Percentiles rank a stretch among this genome's conserved stretches.
phyloP scores from a whole-genome alignment of 2,329 filamentous ascomycete species.

The Fusarium azukiicola region DNA sequence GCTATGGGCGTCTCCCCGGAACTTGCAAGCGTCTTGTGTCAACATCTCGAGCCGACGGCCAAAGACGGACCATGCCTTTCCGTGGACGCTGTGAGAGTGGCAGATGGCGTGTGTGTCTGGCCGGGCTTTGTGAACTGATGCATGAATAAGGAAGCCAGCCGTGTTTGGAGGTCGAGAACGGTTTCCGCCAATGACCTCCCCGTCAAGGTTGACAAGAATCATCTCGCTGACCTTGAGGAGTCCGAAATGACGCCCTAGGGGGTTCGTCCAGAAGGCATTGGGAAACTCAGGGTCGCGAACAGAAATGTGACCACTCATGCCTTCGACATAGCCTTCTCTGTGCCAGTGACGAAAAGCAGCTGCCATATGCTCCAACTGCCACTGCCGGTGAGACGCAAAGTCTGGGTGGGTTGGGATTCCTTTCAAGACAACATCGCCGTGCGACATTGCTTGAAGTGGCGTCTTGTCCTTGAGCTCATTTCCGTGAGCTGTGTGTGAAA shows the following conservation, averaged over 20 bases:
- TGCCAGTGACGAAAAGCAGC: slow-evolving; percentile 85
- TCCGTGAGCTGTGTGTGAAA: slow-evolving; percentile 43
- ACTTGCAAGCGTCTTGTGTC: slow-evolving; percentile 82
- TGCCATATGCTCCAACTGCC: slow-evolving; percentile 79
- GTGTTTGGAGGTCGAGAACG: slow-evolving; percentile 80
- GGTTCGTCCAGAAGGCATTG: slow-evolving; percentile 83
- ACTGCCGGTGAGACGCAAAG: slow-evolving; percentile 53
- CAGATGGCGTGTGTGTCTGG: slow-evolving; percentile 84
- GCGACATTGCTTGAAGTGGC: slow-evolving; percentile 53
- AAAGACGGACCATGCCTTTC: slow-evolving; percentile 84
- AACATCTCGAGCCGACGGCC: slow-evolving; percentile 84
- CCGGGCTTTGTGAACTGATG: slow-evolving; percentile 80
- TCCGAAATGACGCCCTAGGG: slow-evolving; percentile 83
- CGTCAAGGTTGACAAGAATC: slow-evolving; percentile 81
- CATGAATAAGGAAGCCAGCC: slow-evolving; percentile 86
- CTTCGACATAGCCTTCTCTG: slow-evolving; percentile 83
- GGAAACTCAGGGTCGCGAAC: slow-evolving; percentile 81
- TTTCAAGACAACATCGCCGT: slow-evolving; percentile 49
- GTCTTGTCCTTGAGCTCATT: slow-evolving; percentile 51
- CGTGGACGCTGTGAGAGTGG: slow-evolving; percentile 82
- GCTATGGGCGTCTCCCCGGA: slow-evolving; percentile 80
- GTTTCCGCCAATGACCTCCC: slow-evolving; percentile 83
- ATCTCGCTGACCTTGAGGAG: slow-evolving; percentile 84
- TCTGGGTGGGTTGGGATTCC: slow-evolving; percentile 52
- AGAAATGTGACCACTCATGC: slow-evolving; percentile 84